Conservation (phyloP, 2,329 filamentous ascomycete species). For the Diplodia scrobiculata region DNA sequence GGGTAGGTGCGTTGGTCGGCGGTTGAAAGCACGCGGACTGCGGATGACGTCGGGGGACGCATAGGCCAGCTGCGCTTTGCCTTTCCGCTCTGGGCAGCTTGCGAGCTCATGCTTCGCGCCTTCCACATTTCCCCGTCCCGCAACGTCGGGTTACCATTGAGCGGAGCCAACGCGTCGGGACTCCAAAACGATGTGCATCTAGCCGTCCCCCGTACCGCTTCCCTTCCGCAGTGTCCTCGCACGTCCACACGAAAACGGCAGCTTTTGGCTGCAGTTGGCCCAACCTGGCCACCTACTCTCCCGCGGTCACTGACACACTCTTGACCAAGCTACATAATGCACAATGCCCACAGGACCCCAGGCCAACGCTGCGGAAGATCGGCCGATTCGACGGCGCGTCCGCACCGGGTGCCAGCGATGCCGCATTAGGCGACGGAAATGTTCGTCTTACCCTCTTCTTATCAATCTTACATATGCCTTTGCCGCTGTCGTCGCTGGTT, state of each 20-base stretch:
- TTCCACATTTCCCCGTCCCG: neutral
- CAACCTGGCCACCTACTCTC: neutral
- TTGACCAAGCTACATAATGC: neutral
- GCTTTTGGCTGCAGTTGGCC: slow-evolving; percentile 13
- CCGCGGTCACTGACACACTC: neutral
- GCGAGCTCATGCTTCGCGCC: neutral
- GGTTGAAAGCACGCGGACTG: neutral
- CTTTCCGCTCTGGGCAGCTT: neutral
- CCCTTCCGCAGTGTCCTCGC: neutral
- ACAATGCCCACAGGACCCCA: slow-evolving; percentile 9
- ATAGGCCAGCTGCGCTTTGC: slow-evolving; percentile 9
- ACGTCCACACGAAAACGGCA: slow-evolving; percentile 2
- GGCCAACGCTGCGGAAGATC: slow-evolving; percentile 11
- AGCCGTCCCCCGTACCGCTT: neutral
- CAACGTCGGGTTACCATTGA: neutral
- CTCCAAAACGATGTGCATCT: neutral
- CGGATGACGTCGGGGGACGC: slow-evolving; percentile 3
- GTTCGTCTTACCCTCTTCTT: slow-evolving; percentile 39
- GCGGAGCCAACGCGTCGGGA: neutral
- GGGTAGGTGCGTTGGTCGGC: neutral
- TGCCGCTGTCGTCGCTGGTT: neutral
- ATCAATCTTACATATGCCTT: neutral
- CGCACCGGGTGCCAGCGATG: slow-evolving; percentile 54
- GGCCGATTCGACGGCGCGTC: slow-evolving; percentile 16
- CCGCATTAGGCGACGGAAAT: slow-evolving; percentile 54